phyloP scores from a whole-genome alignment of 225 moss, liverwort and hornwort species.

The Pseudoscleropodium purum region DNA sequence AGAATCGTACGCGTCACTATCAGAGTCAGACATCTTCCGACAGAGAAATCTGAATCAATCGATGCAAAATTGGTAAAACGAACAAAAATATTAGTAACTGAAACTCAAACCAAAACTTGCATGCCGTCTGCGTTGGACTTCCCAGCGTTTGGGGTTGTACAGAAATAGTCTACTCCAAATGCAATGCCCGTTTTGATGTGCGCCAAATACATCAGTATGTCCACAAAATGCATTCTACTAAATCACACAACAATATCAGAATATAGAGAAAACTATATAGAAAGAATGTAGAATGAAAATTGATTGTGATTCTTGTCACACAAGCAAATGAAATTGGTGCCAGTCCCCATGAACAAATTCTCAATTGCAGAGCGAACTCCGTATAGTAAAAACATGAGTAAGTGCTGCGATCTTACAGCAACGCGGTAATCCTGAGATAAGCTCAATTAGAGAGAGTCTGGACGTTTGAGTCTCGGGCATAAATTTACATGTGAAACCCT shows the following conservation, averaged over 20 bases:
- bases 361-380: neutral
- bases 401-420: no score
- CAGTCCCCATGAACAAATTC: neutral
- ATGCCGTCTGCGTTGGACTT: neutral
- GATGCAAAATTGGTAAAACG: neutral
- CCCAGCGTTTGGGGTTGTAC: neutral
- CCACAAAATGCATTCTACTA: neutral
- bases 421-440: no score
- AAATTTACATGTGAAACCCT: no score
- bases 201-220: neutral
- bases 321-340: neutral
- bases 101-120: neutral
- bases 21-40: constrained; percentile 26
- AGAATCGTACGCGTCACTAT: constrained; percentile 17
- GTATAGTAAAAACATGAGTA: no score
- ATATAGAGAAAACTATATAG: neutral
- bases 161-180: neutral
- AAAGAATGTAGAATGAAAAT: neutral
- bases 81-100: neutral
- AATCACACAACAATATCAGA: neutral
- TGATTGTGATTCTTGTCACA: neutral
- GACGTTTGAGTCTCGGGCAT: no score
- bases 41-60: neutral
- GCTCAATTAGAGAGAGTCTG: no score
- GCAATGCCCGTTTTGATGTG: neutral